Evolutionary conservation across 176 grass and related monocot species (phyloP), one percentile per base, ranked within the genome.

Genomic region (Triticum turgidum): DNA sequence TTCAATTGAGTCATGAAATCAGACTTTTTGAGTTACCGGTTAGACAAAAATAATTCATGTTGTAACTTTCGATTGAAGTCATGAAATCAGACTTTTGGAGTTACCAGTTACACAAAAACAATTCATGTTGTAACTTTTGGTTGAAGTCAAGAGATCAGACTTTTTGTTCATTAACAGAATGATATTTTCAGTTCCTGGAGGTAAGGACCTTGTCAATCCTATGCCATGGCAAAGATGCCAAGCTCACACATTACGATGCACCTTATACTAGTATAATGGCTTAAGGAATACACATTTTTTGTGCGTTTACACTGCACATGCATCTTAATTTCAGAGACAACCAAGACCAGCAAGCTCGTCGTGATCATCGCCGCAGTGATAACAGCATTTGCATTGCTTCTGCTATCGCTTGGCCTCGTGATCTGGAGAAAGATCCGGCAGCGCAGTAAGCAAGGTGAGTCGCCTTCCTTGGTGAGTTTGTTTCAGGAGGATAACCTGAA

Each of bases 321-420:
- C 24, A 25, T 25, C 24, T 25, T 25, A 25, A 25, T 25, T 25
- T 25, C 24, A 25, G 83, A 86, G 1, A n/a, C 54, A 39, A 29
- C 49, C 37, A 86, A 77, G 38, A 77, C 62, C 49, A 68, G 22
- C 20, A 85, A 64, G 11, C 21, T 86, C 1, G 63, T 13, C 3
- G 7, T 20, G 6, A 54, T 82, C 72, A 54, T 90, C 15, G 0
- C 83, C 1, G 9, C 17, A 3, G 79, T 64, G 47, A 41, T 82
- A 22, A 69, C 72, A 38, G 38, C 37, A 21, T 82, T 86, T 25
- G 38, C 11, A 2, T 71, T 90, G 4, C 71, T 86, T 69, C 70
- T 86, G 1, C 37, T 82, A 0, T 56, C 41, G 1, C 12, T 64
- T 30, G 79, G 51, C 17, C 35, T 81, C 61, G 0, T 82, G 1